Evolutionary conservation across 495 filamentous ascomycete species (phyloP).

Genomic region (Aspergillus ostianus): DNA sequence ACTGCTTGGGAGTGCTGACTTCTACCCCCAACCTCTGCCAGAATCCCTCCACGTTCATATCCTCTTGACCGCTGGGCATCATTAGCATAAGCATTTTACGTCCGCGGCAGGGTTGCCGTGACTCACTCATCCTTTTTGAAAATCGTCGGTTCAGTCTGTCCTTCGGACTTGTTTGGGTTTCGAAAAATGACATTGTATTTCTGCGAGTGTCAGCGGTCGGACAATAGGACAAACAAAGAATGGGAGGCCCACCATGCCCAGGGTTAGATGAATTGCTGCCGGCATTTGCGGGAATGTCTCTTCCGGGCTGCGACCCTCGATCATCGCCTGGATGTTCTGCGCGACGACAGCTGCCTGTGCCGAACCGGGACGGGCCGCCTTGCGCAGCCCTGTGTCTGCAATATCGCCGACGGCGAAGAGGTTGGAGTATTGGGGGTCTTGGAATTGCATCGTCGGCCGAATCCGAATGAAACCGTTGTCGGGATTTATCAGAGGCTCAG

Average conservation of each 20-base stretch:
- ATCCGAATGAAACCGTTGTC: constrained; percentile 52
- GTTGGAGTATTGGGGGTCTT: constrained; percentile 43
- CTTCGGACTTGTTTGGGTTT: constrained; percentile 44
- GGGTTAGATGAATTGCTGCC: constrained; percentile 46
- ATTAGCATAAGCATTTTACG: constrained; percentile 14
- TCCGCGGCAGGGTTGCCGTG: not conserved
- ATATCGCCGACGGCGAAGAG: constrained; percentile 63
- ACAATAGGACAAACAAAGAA: not conserved
- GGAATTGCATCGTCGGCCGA: constrained; percentile 56
- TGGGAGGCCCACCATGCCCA: constrained; percentile 46
- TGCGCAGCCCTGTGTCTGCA: constrained; percentile 55
- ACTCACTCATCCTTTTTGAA: constrained; percentile 47
- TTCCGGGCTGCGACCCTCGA: constrained; percentile 30
- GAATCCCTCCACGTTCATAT: constrained; percentile 50
- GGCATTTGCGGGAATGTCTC: constrained; percentile 37
- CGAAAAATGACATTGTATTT: constrained; percentile 50
- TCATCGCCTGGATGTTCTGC: constrained; percentile 52
- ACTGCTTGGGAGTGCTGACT: constrained; percentile 31
- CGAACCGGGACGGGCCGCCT: constrained; percentile 52
- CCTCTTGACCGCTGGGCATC: constrained; percentile 38
- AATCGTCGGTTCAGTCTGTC: constrained; percentile 44
- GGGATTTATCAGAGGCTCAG: constrained; percentile 42
- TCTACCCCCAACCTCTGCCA: constrained; percentile 42
- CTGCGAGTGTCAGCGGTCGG: constrained; percentile 23
- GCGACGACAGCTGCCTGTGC: constrained; percentile 52